Conservation (phyloP, 441 rosid genomes). For the Viola pubescens region DNA sequence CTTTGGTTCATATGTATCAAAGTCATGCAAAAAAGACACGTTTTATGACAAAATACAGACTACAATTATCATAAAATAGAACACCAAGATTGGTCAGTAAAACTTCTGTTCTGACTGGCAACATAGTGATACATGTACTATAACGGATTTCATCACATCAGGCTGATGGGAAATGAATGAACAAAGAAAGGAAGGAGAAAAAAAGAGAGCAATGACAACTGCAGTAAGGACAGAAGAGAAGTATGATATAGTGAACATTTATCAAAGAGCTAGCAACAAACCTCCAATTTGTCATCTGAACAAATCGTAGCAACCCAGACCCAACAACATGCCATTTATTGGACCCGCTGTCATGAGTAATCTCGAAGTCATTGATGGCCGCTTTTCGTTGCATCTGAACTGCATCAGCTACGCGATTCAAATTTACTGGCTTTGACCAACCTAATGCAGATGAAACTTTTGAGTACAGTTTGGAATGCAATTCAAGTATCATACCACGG, state of each 20-base stretch:
- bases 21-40: neutral
- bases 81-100: neutral
- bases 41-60: neutral
- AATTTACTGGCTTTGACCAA: slow-evolving; percentile 32
- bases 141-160: too few relatives aligned
- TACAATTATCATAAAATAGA: neutral
- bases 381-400: slow-evolving; percentile 57
- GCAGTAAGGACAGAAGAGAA: neutral
- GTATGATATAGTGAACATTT: neutral
- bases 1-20: neutral
- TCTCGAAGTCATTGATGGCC: slow-evolving; percentile 71
- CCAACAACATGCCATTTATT: slow-evolving; percentile 74
- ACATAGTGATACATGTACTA: too few relatives aligned
- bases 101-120: neutral
- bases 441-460: slow-evolving; percentile 22
- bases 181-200: too few relatives aligned
- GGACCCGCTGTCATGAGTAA: slow-evolving; percentile 46
- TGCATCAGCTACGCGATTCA: slow-evolving; percentile 76
- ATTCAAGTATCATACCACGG: neutral
- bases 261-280: slow-evolving; percentile 14
- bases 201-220: too few relatives aligned
- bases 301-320: slow-evolving; percentile 79
- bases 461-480: slow-evolving; percentile 13
- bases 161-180: too few relatives aligned
- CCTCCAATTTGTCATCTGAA: slow-evolving; percentile 98